Evolutionary conservation across 345 rosid genomes (phyloP).

Genomic region (Sonneratia alba): DNA sequence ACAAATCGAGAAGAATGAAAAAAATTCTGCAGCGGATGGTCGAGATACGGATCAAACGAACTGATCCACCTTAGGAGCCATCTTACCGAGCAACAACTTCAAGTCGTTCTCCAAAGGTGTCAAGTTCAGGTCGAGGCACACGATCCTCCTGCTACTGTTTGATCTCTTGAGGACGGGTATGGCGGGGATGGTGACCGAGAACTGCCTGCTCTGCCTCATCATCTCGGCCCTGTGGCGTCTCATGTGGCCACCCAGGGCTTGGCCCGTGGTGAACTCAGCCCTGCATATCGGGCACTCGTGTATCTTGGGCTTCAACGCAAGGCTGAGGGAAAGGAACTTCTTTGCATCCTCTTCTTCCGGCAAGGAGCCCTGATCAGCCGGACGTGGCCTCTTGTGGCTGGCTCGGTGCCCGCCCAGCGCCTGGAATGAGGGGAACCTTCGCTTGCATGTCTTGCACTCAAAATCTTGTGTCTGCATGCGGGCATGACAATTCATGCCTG

Average conservation of each 20-base stretch:
- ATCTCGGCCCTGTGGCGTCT: slow-evolving; percentile 13
- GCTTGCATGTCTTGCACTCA: slow-evolving; percentile 34
- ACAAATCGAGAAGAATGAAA: background rate
- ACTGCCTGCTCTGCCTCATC: background rate
- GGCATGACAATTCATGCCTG: background rate
- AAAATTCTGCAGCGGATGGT: background rate
- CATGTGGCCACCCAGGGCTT: slow-evolving; percentile 24
- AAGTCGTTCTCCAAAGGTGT: slow-evolving; percentile 19
- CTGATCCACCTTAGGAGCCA: slow-evolving; percentile 12
- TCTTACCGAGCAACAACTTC: slow-evolving; percentile 11
- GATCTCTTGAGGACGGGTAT: slow-evolving; percentile 13
- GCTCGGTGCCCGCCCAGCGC: slow-evolving; percentile 46
- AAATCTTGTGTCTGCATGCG: slow-evolving; percentile 3
- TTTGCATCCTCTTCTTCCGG: background rate
- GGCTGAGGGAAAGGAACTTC: background rate
- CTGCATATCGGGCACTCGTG: slow-evolving; percentile 19
- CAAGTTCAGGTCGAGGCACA: slow-evolving; percentile 18
- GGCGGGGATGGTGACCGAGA: background rate
- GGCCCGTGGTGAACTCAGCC: slow-evolving; percentile 15
- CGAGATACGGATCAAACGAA: background rate
- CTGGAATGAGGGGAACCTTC: slow-evolving; percentile 31
- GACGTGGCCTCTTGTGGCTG: slow-evolving; percentile 30
- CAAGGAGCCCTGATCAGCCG: background rate
- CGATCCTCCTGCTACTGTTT: slow-evolving; percentile 12
- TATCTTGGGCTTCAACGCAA: slow-evolving; percentile 8